Evolutionary conservation across 768 basidiomycete species (phyloP).

Genomic region (Leccinum subtestaceum): DNA sequence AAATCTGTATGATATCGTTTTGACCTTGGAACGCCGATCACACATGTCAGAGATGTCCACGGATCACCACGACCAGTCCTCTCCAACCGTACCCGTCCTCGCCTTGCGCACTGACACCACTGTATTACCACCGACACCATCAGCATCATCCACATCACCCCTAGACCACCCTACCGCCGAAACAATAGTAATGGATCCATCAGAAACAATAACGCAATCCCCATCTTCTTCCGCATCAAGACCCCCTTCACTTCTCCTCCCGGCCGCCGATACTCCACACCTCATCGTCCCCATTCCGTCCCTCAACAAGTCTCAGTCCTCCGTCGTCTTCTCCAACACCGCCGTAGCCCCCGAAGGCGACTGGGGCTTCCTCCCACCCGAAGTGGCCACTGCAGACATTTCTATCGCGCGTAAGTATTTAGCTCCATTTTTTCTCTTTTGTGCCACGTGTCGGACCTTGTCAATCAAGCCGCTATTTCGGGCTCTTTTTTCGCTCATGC

Average conservation of each 20-base stretch:
- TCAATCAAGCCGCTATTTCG: no score
- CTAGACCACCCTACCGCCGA: constrained; percentile 26
- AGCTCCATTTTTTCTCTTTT: no score
- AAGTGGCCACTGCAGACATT: constrained; percentile 55
- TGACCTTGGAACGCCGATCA: constrained; percentile 11
- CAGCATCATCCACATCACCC: constrained; percentile 9
- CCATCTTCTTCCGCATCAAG: constrained; percentile 16
- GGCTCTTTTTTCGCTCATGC: not conserved
- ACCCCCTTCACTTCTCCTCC: constrained; percentile 19
- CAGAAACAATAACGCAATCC: constrained; percentile 17
- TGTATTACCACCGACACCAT: constrained; percentile 25
- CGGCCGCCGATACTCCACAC: constrained; percentile 21
- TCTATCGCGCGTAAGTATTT: constrained; percentile 51
- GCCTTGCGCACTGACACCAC: constrained; percentile 17
- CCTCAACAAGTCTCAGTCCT: constrained; percentile 39
- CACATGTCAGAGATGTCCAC: constrained; percentile 25
- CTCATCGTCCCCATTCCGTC: constrained; percentile 39
- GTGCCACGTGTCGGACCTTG: no score
- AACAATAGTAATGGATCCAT: constrained; percentile 16
- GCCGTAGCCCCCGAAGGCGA: constrained; percentile 33
- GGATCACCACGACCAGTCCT: constrained; percentile 21
- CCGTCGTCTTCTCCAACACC: constrained; percentile 46
- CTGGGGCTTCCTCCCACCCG: constrained; percentile 44
- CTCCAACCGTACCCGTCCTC: constrained; percentile 14
- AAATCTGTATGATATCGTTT: constrained; percentile 20